Conservation (phyloP, 1,284 basidiomycete species). For the Rhodotorula sp. region DNA sequence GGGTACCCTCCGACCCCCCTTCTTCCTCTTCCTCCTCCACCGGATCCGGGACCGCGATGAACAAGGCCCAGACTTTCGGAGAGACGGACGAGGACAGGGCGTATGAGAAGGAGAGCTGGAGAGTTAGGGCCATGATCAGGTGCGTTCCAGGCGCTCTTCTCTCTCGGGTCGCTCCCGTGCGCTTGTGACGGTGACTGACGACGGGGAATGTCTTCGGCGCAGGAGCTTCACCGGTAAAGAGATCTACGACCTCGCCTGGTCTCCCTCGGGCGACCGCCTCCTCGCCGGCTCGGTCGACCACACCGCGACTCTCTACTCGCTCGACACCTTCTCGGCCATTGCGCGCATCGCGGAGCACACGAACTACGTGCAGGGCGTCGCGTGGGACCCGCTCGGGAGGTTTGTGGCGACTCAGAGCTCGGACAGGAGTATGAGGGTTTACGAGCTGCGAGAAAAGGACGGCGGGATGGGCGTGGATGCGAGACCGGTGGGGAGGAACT, state of each 20-base stretch:
- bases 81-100: conserved; percentile 73
- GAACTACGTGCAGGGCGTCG: conserved; percentile 93
- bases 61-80: conserved; percentile 60
- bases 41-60: too few species aligned
- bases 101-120: conserved; percentile 94
- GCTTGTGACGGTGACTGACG: background rate
- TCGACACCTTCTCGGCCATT: conserved; percentile 55
- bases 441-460: conserved; percentile 24
- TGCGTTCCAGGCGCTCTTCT: conserved; percentile 48
- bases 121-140: conserved; percentile 83
- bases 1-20: conserved; percentile 69
- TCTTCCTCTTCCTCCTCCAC: too few species aligned
- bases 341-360: conserved; percentile 83
- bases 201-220: background rate
- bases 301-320: conserved; percentile 77
- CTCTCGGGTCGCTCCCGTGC: too few species aligned
- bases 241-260: conserved; percentile 97
- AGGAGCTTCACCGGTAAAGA: conserved; percentile 58
- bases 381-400: conserved; percentile 93
- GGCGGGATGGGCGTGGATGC: conserved; percentile 72
- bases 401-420: conserved; percentile 92
- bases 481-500: conserved; percentile 78
- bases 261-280: conserved; percentile 88
- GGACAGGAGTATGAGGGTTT: conserved; percentile 60
- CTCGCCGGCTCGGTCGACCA: conserved; percentile 96